Conservation (phyloP, 768 basidiomycete species). For the Postia placenta region DNA sequence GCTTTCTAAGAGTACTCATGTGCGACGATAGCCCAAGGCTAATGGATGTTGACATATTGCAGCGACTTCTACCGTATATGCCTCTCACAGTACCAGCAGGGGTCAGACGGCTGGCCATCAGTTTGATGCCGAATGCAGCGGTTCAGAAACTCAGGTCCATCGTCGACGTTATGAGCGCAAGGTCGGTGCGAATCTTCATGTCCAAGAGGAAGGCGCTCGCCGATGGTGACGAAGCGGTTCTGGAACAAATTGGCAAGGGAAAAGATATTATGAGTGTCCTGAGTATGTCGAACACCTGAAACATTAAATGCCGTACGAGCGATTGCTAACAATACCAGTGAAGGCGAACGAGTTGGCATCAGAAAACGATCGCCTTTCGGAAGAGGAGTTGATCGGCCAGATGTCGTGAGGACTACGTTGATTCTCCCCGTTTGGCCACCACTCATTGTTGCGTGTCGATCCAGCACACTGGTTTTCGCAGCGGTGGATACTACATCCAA, state of each 20-base stretch:
- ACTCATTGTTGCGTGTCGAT: neutral
- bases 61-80: too few relatives aligned
- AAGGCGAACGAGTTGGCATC: slow-evolving; percentile 10
- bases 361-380: slow-evolving; percentile 8
- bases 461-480: slow-evolving; percentile 9
- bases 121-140: slow-evolving; percentile 5
- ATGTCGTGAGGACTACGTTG: slow-evolving; percentile 15
- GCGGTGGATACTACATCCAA: slow-evolving; percentile 21
- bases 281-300: slow-evolving; percentile 2
- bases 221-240: slow-evolving; percentile 10
- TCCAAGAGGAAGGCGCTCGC: slow-evolving; percentile 14
- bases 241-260: slow-evolving; percentile 12
- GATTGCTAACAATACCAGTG: slow-evolving; percentile 4
- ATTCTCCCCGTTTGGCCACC: neutral
- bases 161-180: slow-evolving; percentile 6
- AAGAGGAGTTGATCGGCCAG: slow-evolving; percentile 32
- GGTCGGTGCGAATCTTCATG: slow-evolving; percentile 9
- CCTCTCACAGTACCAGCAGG: too few relatives aligned
- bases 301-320: neutral
- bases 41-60: too few relatives aligned
- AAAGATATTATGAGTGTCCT: slow-evolving; percentile 17
- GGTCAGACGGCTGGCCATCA: slow-evolving; percentile 3
- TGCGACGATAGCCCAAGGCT: too few relatives aligned
- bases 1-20: too few relatives aligned
- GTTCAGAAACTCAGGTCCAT: slow-evolving; percentile 8